A percentile compares a stretch with the other conserved stretches of the same genome.
These are phyloP conservation scores for Gleditsia sinensis DNA, from an alignment of 306 rosid genomes.

Conservation along the genomic window DNA sequence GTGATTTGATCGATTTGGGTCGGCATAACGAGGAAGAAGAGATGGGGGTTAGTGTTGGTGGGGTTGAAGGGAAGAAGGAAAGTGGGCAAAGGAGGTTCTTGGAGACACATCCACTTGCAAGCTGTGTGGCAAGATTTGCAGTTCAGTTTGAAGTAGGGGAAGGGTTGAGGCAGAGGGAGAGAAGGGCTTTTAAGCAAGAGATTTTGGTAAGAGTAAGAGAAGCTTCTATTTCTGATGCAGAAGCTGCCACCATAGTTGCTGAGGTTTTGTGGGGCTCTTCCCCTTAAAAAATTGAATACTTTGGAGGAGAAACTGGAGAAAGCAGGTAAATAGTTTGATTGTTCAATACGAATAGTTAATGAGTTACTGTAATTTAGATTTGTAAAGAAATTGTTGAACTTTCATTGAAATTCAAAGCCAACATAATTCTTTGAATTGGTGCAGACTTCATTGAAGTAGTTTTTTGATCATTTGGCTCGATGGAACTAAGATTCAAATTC, in stretches of 20 bases:
- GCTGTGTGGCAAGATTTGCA: constrained; percentile 84
- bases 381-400: too few species aligned
- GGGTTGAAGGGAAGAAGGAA: constrained; percentile 36
- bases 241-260: constrained; percentile 77
- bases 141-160: constrained; percentile 94
- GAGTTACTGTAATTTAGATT: too few species aligned
- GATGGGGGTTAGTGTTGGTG: constrained; percentile 27
- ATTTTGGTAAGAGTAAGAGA: constrained; percentile 62
- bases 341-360: too few species aligned
- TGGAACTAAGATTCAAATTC: too few species aligned
- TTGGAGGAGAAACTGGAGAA: too few species aligned
- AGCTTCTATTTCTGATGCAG: constrained; percentile 76
- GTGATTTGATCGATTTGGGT: constrained; percentile 54
- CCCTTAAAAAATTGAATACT: background rate
- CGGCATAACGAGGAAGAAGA: constrained; percentile 25
- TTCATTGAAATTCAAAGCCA: too few species aligned
- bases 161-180: constrained; percentile 89
- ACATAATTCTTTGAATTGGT: too few species aligned
- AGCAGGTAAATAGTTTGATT: too few species aligned
- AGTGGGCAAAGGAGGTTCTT: constrained; percentile 37
- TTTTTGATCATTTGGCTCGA: too few species aligned
- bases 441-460: too few species aligned
- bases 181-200: constrained; percentile 71
- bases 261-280: constrained; percentile 58
- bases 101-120: constrained; percentile 64